Evolutionary conservation across 306 rosid species (phyloP).

Genomic region (Cicer arietinum): DNA sequence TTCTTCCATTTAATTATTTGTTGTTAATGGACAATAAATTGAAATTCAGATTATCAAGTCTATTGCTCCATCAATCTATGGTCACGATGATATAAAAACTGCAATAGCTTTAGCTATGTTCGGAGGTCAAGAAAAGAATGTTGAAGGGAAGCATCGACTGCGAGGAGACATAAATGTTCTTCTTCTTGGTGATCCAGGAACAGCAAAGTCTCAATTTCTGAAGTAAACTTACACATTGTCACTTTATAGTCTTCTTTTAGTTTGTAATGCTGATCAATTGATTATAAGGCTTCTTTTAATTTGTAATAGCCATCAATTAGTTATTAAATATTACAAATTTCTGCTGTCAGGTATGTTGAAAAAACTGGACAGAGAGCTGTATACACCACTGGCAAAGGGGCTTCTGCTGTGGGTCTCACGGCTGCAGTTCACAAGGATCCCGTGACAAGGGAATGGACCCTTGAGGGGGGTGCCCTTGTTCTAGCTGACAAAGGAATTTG

Average conservation of each 20-base stretch:
- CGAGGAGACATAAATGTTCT: slow-evolving; percentile 97
- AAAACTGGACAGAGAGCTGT: slow-evolving; percentile 99
- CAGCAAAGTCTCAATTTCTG: slow-evolving; percentile 99
- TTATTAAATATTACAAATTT: slow-evolving; percentile 19
- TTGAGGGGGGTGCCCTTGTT: slow-evolving; percentile 99
- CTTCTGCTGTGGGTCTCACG: slow-evolving; percentile 99
- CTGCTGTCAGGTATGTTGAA: slow-evolving; percentile 74
- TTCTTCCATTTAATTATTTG: slow-evolving; percentile 15
- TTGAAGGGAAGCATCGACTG: slow-evolving; percentile 83
- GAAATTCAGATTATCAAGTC: slow-evolving; percentile 80
- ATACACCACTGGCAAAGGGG: slow-evolving; percentile 98
- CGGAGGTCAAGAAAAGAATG: slow-evolving; percentile 97
- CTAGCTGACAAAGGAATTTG: slow-evolving; percentile 97
- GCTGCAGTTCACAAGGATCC: slow-evolving; percentile 99
- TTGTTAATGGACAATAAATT: slow-evolving; percentile 27
- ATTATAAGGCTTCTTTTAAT: slow-evolving; percentile 11
- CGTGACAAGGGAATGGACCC: slow-evolving; percentile 98
- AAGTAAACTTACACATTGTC: slow-evolving; percentile 60
- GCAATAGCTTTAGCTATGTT: slow-evolving; percentile 97
- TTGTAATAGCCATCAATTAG: background rate
- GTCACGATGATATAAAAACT: slow-evolving; percentile 94
- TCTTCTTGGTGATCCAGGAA: slow-evolving; percentile 97
- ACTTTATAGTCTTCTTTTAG: slow-evolving; percentile 12
- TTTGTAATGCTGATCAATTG: slow-evolving; percentile 2
- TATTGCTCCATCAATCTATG: slow-evolving; percentile 96